Evolutionary conservation across 495 filamentous ascomycete genomes (phyloP), one percentile per base, ranked within the genome.

Genomic region (Trichoderma reesei): DNA sequence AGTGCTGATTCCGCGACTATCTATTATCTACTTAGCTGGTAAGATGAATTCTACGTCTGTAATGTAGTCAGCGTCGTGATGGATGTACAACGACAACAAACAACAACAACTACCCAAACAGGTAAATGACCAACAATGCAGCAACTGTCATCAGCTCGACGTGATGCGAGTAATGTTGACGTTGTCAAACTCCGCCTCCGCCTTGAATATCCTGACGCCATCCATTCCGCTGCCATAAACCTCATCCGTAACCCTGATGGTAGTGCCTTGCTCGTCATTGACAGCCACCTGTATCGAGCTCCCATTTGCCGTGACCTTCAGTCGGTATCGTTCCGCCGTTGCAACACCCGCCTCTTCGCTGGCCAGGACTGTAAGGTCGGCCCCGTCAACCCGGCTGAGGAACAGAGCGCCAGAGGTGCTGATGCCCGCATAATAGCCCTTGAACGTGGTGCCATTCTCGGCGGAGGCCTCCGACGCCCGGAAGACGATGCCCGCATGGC

Each of bases 371-470:
- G 20, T 56, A 14, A 33, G 34, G 2, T 11, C 3, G 7, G 51
- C 56, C 2, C 66, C 68, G n/a, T 69, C 59, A 20, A 67, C 42
- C 48, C 66, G 68, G n/a, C 59, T 51, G 18, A 70, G 60, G 33
- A 60, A 37, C 11, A 69, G 63, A 14, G 41, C 41, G 3, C 68
- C 67, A 9, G 63, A n/a, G 14, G 65, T 41, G 7, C 68, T 64
- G 64, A 70, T 61, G 34, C 56, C 66, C 14, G 61, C 65, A 36
- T 68, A 68, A 56, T 71, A 68, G 39, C 67, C 66, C 48, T 42
- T 36, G 54, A 68, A 70, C 13, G 61, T 18, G 31, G 54, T n/a
- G n/a, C n/a, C 46, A 1, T 60, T 41, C 3, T 37, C 67, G 6
- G 41, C 33, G 0, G 66, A 61, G 0, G 65, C 48, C 37, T 61